Conservation (phyloP, 2,329 filamentous ascomycete genomes). For the Exophiala spinifera region DNA sequence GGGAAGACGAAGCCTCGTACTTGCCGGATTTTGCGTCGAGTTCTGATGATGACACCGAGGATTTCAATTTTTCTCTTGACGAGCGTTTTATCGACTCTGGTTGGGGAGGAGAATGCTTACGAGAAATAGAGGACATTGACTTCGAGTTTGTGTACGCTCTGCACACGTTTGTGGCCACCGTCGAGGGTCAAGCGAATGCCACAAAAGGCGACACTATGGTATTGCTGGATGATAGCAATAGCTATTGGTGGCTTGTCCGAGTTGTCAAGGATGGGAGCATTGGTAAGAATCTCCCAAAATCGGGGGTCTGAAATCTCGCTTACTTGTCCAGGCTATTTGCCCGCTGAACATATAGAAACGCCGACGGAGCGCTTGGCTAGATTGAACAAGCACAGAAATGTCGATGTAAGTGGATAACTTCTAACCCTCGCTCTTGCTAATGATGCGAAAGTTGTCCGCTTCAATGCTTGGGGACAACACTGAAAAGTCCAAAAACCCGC, state of each 20-base stretch:
- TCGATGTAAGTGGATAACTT: conserved; percentile 66
- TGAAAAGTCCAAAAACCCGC: conserved; percentile 76
- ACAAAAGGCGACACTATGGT: conserved; percentile 99
- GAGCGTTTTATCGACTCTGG: conserved; percentile 66
- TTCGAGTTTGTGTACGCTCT: conserved; percentile 99
- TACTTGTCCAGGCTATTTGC: conserved; percentile 71
- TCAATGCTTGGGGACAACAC: conserved; percentile 70
- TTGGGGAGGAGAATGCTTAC: conserved; percentile 82
- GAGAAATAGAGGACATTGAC: conserved; percentile 94
- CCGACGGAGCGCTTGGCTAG: conserved; percentile 90
- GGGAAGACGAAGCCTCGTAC: conserved; percentile 36
- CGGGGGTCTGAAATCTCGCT: conserved; percentile 22
- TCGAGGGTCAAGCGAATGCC: conserved; percentile 96
- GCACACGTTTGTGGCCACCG: conserved; percentile 95
- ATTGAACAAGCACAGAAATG: conserved; percentile 95
- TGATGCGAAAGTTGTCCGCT: conserved; percentile 56
- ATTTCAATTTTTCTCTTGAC: conserved; percentile 56
- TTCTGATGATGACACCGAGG: conserved; percentile 60
- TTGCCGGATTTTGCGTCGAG: conserved; percentile 45
- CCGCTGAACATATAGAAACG: conserved; percentile 97
- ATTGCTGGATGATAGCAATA: conserved; percentile 95
- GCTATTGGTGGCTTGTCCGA: conserved; percentile 98
- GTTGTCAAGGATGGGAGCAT: conserved; percentile 98
- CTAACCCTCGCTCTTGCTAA: conserved; percentile 22
- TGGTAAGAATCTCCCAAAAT: conserved; percentile 45